Evolutionary conservation across 495 filamentous ascomycete species (phyloP), one percentile per base, ranked within the genome.

Genomic region (Xeromyces bisporus): DNA sequence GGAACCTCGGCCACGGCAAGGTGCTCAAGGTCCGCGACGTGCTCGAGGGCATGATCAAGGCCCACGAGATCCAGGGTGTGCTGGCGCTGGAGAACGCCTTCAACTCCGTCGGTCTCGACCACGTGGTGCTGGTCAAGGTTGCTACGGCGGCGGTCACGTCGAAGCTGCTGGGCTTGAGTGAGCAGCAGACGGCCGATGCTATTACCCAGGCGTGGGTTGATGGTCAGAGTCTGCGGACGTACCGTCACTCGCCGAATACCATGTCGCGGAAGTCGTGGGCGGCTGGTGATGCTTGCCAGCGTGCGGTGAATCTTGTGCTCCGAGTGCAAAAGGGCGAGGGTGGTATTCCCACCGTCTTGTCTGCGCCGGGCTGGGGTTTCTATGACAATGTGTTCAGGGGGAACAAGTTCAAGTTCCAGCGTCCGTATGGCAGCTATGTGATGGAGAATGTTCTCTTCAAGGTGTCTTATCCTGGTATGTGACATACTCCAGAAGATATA

Each of bases 381-480:
- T 97, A 97, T 56, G 89, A 97, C 51, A 85, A 93, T 33, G 66
- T 87, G 33, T 97, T 97, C 68, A 82, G 86, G 66, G 83, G 82
- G 58, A 79, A 87, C 48, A 80, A 79, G 51, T 97, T 97, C 58
- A 59, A 81, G 52, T 96, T 93, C 69, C 89, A 97, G 63, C 74
- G 89, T 29, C 74, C 75, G 26, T 97, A 96, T 48, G 89, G 86
- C 43, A 87, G 78, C 67, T 97, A 97, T 54, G 91, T 97, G 33
- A 97, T 97, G 89, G 89, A 97, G 72, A 97, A 96, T 51, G 80
- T 97, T 28, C 78, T 97, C 28, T 97, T 97, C 71, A 97, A 97
- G 69, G 91, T 97, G 24, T 97, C 89, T 18, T 93, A 92, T 51
- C 85, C 85, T 47, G 80, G 79, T 84, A 57, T 50, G 74, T 43